These are phyloP conservation scores for Pichia membranifaciens DNA, from an alignment of 805 yeast genomes.

Conservation along the genomic window DNA sequence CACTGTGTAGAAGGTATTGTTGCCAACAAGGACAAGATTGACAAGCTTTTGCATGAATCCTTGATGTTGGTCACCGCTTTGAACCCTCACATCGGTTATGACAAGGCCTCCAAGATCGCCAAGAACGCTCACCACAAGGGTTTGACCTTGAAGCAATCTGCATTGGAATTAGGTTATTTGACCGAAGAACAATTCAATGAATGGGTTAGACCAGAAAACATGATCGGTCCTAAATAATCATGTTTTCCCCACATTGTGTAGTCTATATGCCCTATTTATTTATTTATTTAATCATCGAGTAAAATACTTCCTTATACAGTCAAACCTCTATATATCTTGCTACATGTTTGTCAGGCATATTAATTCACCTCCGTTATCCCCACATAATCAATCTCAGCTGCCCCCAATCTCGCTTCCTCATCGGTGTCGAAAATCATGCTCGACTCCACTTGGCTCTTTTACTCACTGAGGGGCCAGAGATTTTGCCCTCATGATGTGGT, in stretches of 20 bases:
- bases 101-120: constrained; percentile 94
- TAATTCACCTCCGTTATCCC: too few relatives aligned
- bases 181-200: constrained; percentile 83
- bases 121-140: constrained; percentile 99
- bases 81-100: constrained; percentile 98
- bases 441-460: too few relatives aligned
- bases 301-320: too few relatives aligned
- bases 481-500: too few relatives aligned
- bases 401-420: too few relatives aligned
- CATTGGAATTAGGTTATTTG: constrained; percentile 83
- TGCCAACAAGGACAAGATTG: constrained; percentile 85
- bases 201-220: constrained; percentile 96
- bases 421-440: too few relatives aligned
- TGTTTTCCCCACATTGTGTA: not conserved
- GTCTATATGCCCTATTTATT: not conserved
- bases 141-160: constrained; percentile 88
- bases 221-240: constrained; percentile 80
- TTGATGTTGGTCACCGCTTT: constrained; percentile 97
- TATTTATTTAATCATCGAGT: constrained; percentile 3
- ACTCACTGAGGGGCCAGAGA: too few relatives aligned
- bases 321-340: too few relatives aligned
- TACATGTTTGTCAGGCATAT: too few relatives aligned
- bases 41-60: constrained; percentile 85
- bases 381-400: too few relatives aligned
- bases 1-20: constrained; percentile 92